phyloP scores from a whole-genome alignment of 768 basidiomycete genomes.

The Trametopsis cervina region DNA sequence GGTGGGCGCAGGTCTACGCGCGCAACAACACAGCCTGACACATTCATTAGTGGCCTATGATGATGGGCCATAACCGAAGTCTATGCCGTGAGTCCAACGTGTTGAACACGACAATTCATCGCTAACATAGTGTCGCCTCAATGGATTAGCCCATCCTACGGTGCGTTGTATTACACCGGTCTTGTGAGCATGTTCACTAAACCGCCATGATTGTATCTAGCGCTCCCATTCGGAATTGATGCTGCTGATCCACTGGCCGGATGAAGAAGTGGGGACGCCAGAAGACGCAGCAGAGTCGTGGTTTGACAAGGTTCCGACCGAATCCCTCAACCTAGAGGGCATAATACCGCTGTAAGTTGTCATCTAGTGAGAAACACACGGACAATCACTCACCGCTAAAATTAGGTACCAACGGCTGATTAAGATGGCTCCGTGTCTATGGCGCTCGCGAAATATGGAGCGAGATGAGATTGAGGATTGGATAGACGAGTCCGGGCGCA shows the following conservation, averaged over 20 bases:
- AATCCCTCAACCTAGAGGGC: constrained; percentile 26
- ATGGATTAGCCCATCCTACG: constrained; percentile 20
- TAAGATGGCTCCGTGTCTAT: constrained; percentile 27
- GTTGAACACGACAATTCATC: constrained; percentile 12
- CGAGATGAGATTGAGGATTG: constrained; percentile 35
- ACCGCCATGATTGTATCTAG: constrained; percentile 18
- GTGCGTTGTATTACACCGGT: constrained; percentile 15
- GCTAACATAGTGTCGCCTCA: not conserved
- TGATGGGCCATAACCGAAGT: constrained; percentile 23
- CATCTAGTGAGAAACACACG: not conserved
- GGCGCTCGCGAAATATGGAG: constrained; percentile 31
- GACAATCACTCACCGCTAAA: not conserved
- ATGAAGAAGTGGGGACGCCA: constrained; percentile 24
- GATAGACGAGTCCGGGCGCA: constrained; percentile 39
- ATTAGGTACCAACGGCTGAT: constrained; percentile 31
- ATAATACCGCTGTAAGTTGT: constrained; percentile 33
- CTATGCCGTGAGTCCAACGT: constrained; percentile 17
- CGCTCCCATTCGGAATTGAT: constrained; percentile 32
- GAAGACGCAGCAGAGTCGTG: constrained; percentile 25
- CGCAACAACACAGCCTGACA: not conserved
- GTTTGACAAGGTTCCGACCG: constrained; percentile 27
- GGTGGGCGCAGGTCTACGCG: constrained; percentile 19
- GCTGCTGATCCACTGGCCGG: constrained; percentile 33
- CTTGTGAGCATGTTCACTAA: not conserved
- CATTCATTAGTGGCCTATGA: constrained; percentile 21